A percentile compares a stretch with the other conserved stretches of the same genome.
phyloP scores from a whole-genome alignment of 306 rosid genomes.

The Pyrus pyrifolia region DNA sequence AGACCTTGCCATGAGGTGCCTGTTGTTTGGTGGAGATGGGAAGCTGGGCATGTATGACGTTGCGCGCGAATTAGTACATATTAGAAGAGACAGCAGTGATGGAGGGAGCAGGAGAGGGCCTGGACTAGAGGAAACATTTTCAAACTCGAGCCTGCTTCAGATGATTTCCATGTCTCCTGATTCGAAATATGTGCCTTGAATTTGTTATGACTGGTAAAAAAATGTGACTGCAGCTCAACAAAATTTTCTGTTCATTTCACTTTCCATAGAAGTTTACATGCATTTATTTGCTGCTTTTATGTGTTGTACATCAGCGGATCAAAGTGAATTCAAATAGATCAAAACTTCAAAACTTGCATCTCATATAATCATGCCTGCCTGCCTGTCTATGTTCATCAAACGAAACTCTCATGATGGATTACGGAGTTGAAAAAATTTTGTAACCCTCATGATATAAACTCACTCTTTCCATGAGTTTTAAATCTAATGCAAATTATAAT shows the following conservation, averaged over 20 bases:
- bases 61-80: slow-evolving; percentile 50
- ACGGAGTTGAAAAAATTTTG: background rate
- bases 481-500: background rate
- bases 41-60: slow-evolving; percentile 77
- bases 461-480: background rate
- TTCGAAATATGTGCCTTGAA: slow-evolving; percentile 61
- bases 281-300: background rate
- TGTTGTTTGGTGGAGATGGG: slow-evolving; percentile 75
- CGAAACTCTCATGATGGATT: background rate
- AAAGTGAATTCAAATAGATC: background rate
- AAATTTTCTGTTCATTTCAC: background rate
- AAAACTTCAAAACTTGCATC: background rate
- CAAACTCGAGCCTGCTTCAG: slow-evolving; percentile 94
- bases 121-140: slow-evolving; percentile 77
- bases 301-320: background rate
- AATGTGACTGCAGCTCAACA: background rate
- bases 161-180: slow-evolving; percentile 99
- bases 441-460: background rate
- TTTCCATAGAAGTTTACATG: background rate
- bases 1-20: slow-evolving; percentile 88
- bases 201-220: background rate
- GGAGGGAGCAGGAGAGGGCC: slow-evolving; percentile 48
- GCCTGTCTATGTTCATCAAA: background rate
- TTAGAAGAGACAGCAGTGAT: slow-evolving; percentile 44
- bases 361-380: background rate